Base-by-base conservation (phyloP, 2,329 filamentous ascomycete species). In the Escovopsis sp. region DNA sequence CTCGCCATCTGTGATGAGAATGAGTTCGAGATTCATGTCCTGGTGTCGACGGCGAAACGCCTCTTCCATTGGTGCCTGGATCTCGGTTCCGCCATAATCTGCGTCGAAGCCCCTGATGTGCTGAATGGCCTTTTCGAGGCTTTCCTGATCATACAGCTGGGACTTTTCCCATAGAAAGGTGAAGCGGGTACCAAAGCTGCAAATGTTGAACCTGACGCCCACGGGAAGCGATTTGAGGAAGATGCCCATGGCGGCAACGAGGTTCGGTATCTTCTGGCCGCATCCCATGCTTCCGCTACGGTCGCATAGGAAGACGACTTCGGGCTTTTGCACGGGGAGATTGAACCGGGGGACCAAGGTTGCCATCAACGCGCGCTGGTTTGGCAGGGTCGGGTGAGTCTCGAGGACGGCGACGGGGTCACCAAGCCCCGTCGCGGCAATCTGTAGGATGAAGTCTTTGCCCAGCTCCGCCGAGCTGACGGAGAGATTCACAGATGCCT, bases 271-370 rank as follows among this genome's bases (percentile, higher is more conserved):
- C 33, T 69, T 72, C 1, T 57, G 52, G 1, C 36, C 30, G 2
- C 55, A 55, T 0, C 35, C 24, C 79, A 82, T 82, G 44, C 77
- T 82, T 0, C 79, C 80, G 43, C 78, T 83, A 40, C 80, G 71
- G 54, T 87, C 82, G 42, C 77, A 80, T 5, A 87, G 61, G 48
- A 87, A 85, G 14, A 86, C 72, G 16, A 87, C 69, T 53, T 87
- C 81, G 4, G 67, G 64, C 41, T 56, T 58, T 8, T 68, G 63
- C 0, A 67, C 53, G 0, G 74, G 72, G 0, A 84, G 60, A n/a
- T 66, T 64, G 58, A 84, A 84, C 46, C 75, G 78, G 2, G 81
- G 81, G 0, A 85, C 78, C 0, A 86, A 62, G 0, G 80, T 83
- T 0, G 72, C 63, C 79, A 87, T 84, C 44, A 86, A 53, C 1